phyloP scores from a whole-genome alignment of 345 rosid genomes.

The Passiflora organensis region DNA sequence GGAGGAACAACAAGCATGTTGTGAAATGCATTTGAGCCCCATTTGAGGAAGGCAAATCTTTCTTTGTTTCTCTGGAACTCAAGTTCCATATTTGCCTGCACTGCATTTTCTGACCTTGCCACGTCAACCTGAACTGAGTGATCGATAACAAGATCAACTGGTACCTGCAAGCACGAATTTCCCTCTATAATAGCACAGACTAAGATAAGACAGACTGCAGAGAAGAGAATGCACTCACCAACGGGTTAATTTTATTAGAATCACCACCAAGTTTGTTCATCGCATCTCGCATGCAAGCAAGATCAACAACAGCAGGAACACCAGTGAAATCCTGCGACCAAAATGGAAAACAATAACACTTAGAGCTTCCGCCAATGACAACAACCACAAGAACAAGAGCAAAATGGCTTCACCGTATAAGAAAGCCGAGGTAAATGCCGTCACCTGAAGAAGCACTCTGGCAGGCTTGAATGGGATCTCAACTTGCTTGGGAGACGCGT shows the following conservation, averaged over 20 bases:
- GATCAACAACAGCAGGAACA: constrained; percentile 84
- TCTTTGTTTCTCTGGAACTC: constrained; percentile 83
- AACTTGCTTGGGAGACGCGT: constrained; percentile 57
- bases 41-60: constrained; percentile 88
- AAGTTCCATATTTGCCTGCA: constrained; percentile 89
- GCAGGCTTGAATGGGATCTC: constrained; percentile 87
- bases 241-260: constrained; percentile 60
- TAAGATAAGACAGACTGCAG: background rate
- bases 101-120: constrained; percentile 86
- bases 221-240: constrained; percentile 43
- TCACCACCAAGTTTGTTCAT: constrained; percentile 70
- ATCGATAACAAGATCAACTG: constrained; percentile 96
- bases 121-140: constrained; percentile 96
- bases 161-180: constrained; percentile 47
- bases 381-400: background rate
- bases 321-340: constrained; percentile 63
- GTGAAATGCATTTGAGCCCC: constrained; percentile 89
- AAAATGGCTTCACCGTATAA: background rate
- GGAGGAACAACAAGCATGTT: constrained; percentile 98
- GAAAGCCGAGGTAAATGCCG: background rate
- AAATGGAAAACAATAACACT: background rate
- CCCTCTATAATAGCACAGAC: background rate
- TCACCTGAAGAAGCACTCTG: constrained; percentile 71
- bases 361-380: background rate
- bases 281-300: constrained; percentile 82